Conservation (phyloP, 2,329 filamentous ascomycete species). For the Balansia obtecta region DNA sequence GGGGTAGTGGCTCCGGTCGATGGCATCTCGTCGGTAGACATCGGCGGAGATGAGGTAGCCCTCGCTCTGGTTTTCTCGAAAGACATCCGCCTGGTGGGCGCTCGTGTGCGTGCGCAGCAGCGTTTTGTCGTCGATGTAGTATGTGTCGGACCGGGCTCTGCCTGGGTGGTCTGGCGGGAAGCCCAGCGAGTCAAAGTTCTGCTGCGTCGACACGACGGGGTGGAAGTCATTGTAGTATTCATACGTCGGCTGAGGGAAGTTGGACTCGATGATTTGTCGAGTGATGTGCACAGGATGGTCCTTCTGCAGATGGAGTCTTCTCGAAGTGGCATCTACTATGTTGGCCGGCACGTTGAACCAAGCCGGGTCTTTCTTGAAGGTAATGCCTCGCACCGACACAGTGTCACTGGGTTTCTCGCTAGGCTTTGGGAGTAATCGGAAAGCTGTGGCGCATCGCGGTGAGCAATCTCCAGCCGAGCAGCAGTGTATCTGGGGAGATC, state of each 20-base stretch:
- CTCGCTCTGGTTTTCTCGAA: constrained; percentile 56
- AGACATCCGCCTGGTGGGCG: constrained; percentile 77
- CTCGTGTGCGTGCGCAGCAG: constrained; percentile 89
- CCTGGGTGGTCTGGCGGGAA: constrained; percentile 84
- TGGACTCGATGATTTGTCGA: constrained; percentile 80
- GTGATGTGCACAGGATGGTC: constrained; percentile 89
- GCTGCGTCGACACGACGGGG: constrained; percentile 69
- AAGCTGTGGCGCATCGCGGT: not conserved
- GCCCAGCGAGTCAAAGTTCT: constrained; percentile 96
- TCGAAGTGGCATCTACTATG: constrained; percentile 61
- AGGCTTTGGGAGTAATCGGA: not conserved
- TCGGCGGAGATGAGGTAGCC: constrained; percentile 90
- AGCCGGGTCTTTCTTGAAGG: constrained; percentile 53
- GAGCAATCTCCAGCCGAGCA: no score
- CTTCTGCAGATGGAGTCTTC: constrained; percentile 76
- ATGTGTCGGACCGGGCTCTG: constrained; percentile 79
- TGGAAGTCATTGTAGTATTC: constrained; percentile 66
- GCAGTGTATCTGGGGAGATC: no score
- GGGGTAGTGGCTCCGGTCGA: constrained; percentile 91
- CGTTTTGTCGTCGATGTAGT: constrained; percentile 79
- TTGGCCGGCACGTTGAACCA: constrained; percentile 78
- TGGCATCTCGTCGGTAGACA: constrained; percentile 88
- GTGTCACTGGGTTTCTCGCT: not conserved
- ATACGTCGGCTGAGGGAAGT: constrained; percentile 63
- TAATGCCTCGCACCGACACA: constrained; percentile 42